These are phyloP conservation scores for Leccinellum luteum DNA, from an alignment of 768 basidiomycete species.

Conservation along the genomic window DNA sequence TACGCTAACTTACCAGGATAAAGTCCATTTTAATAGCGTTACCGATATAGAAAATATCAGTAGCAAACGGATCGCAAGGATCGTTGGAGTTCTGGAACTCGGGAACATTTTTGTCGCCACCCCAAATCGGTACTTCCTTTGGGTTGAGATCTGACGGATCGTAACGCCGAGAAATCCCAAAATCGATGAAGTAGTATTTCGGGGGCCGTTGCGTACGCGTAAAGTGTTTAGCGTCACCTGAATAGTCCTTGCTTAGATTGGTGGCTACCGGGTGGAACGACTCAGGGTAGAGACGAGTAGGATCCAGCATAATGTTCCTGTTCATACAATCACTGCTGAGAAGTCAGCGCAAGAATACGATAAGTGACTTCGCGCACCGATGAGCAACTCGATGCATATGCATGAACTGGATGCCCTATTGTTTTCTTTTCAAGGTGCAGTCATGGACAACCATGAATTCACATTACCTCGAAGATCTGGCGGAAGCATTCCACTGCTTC, in stretches of 20 bases:
- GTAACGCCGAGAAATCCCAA: constrained; percentile 34
- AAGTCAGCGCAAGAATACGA: background rate
- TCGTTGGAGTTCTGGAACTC: constrained; percentile 30
- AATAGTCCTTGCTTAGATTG: background rate
- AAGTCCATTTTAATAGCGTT: constrained; percentile 37
- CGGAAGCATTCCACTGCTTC: constrained; percentile 22
- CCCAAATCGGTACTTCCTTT: constrained; percentile 29
- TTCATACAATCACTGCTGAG: background rate
- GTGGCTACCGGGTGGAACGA: background rate
- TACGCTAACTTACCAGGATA: constrained; percentile 22
- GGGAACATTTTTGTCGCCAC: constrained; percentile 43
- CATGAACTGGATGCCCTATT: constrained; percentile 25
- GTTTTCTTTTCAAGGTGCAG: background rate
- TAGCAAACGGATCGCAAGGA: constrained; percentile 39
- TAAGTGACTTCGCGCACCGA: background rate
- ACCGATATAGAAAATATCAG: constrained; percentile 44
- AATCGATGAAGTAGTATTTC: constrained; percentile 38
- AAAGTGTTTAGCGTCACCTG: background rate
- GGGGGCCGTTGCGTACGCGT: constrained; percentile 22
- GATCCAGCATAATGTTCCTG: background rate
- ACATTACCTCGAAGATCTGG: constrained; percentile 31
- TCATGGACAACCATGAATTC: background rate
- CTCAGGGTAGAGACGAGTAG: background rate
- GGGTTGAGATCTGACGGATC: constrained; percentile 25
- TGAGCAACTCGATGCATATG: constrained; percentile 16